Evolutionary conservation across 202 grass and related monocot genomes (phyloP).

Genomic region (Carex sylvatica): DNA sequence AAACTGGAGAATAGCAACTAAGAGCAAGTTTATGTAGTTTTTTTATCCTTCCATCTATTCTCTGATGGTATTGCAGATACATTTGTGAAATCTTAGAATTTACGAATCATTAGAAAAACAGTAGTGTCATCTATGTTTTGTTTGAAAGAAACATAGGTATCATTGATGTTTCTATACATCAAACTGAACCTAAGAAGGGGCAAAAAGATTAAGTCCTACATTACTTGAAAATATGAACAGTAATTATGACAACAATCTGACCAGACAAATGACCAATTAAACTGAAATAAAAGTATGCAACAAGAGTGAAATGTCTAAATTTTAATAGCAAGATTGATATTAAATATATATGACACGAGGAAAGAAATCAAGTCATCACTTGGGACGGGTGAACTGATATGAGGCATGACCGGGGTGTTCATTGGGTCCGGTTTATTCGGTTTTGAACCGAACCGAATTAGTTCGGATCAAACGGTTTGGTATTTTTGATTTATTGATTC

Average conservation of each 20-base stretch:
- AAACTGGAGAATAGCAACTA: not conserved
- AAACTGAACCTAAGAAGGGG: not conserved
- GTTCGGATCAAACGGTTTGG: no score
- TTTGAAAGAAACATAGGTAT: constrained; percentile 1
- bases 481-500: no score
- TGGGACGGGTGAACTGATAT: constrained; percentile 24
- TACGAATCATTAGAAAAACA: not conserved
- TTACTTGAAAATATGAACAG: not conserved
- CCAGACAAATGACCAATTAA: not conserved
- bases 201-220: no score
- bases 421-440: no score
- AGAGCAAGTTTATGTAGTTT: not conserved
- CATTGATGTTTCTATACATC: not conserved
- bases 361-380: not conserved
- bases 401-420: no score
- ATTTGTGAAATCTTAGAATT: not conserved
- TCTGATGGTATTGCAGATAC: not conserved
- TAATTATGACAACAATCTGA: not conserved
- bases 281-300: not conserved
- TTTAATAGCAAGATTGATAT: not conserved
- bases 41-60: not conserved
- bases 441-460: no score
- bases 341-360: not conserved
- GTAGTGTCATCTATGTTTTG: not conserved
- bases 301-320: not conserved